Base-by-base conservation (phyloP, 2,329 filamentous ascomycete species). In the Exophiala sp. region DNA sequence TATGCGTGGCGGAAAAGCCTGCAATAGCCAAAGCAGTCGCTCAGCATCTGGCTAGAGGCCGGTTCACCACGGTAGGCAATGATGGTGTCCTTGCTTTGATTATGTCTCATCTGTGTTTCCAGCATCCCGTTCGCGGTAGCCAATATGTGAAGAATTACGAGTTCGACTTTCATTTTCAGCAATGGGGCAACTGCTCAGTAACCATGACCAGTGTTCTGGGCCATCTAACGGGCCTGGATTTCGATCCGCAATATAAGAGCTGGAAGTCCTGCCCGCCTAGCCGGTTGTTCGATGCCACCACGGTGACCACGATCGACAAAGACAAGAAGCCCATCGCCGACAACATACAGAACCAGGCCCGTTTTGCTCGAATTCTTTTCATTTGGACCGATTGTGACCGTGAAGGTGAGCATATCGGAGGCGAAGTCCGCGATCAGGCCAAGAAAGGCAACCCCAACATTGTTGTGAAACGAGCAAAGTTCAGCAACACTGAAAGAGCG, bases 361-460 rank as follows among this genome's bases (percentile, higher is more conserved):
- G 78, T 53, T 78, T 79, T 64, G 77, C 82, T n/a, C 79, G 76
- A 48, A 81, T 83, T 10, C 75, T 98, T 24, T 91, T 94, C 67
- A 96, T 98, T 61, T 98, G 93, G 93, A 98, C 93, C 0, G 93
- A 98, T 76, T 97, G 93, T 68, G 93, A 98, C 74, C 82, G 90
- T 48, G 93, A 98, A 74, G 93, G 93, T 29, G 93, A 98, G 67
- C 86, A 97, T 64, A 98, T 98, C 59, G 93, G 93, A 5, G 78
- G 85, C 32, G 91, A 98, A 66, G 91, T 98, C 53, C 83, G 88
- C 38, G 79, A 86, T 45, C 84, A 91, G 51, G 93, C 93, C 3
- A 73, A 76, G 40, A 81, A 82, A 62, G 83, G 80, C 8, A 97
- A 96, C 57, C 68, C 76, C 8, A 73, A 73, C 1, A 82, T 98